Percentiles rank a stretch among this genome's conserved stretches.
Evolutionary conservation across 768 basidiomycete species (phyloP).

Genomic region (Tricholomella constricta): DNA sequence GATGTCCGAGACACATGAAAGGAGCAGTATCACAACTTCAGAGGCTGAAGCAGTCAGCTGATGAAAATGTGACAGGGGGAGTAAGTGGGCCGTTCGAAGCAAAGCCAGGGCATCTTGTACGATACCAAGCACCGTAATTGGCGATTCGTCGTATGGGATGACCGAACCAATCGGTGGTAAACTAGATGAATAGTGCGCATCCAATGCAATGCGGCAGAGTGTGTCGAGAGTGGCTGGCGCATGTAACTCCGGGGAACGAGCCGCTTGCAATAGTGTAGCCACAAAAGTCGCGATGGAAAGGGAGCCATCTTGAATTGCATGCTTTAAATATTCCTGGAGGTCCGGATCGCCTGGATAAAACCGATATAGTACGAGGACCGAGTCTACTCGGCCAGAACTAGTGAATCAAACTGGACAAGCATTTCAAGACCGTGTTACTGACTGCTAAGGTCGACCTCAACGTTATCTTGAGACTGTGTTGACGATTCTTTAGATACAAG

Average conservation of each 20-base stretch:
- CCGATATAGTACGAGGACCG: slow-evolving; percentile 66
- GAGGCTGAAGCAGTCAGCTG: slow-evolving; percentile 59
- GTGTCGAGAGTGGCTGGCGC: slow-evolving; percentile 66
- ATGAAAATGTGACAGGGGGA: slow-evolving; percentile 60
- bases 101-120: slow-evolving; percentile 64
- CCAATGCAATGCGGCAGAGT: slow-evolving; percentile 66
- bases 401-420: not conserved
- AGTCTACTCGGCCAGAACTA: slow-evolving; percentile 45
- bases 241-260: slow-evolving; percentile 64
- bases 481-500: slow-evolving; percentile 52
- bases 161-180: slow-evolving; percentile 55
- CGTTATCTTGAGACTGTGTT: slow-evolving; percentile 40
- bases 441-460: slow-evolving; percentile 68
- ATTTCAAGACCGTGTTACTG: slow-evolving; percentile 23
- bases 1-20: slow-evolving; percentile 61
- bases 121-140: slow-evolving; percentile 50
- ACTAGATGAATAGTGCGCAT: slow-evolving; percentile 63
- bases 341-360: slow-evolving; percentile 70
- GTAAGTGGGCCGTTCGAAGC: slow-evolving; percentile 55
- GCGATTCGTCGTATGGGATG: slow-evolving; percentile 50
- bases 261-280: slow-evolving; percentile 65
- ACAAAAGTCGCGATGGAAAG: slow-evolving; percentile 64
- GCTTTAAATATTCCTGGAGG: slow-evolving; percentile 65
- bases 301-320: slow-evolving; percentile 56
- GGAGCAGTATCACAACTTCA: slow-evolving; percentile 61